These are phyloP conservation scores for Dispira simplex DNA, from an alignment of 192 early-diverging fungal genomes.

Conservation along the genomic window DNA sequence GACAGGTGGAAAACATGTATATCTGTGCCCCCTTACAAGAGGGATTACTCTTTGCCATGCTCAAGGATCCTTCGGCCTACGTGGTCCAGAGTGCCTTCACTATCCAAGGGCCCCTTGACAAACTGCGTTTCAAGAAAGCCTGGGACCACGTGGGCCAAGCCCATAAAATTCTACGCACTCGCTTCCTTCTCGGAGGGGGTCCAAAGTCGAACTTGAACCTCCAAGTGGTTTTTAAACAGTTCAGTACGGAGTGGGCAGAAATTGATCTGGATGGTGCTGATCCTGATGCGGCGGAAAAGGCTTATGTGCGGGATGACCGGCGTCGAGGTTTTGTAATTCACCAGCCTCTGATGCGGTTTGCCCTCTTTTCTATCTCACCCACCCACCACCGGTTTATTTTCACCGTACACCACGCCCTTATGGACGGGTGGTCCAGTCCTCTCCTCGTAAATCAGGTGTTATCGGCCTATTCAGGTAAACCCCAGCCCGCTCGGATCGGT, in stretches of 20 bases:
- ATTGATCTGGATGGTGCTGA: neutral
- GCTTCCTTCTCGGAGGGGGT: neutral
- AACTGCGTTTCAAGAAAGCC: neutral
- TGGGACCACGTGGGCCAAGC: neutral
- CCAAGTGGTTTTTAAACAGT: neutral
- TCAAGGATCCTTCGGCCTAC: conserved; percentile 8
- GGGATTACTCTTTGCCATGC: neutral
- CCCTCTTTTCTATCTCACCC: neutral
- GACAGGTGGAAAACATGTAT: neutral
- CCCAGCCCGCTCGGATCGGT: neutral
- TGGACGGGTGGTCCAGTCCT: conserved; percentile 1
- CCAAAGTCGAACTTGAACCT: neutral
- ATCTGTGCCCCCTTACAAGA: neutral
- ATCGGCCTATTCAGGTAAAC: neutral
- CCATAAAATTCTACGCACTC: conserved; percentile 6
- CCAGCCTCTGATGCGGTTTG: neutral
- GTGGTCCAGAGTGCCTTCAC: conserved; percentile 3
- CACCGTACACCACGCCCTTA: conserved; percentile 4
- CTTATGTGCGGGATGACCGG: neutral
- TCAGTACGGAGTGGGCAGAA: neutral
- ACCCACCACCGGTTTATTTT: neutral
- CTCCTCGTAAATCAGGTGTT: neutral
- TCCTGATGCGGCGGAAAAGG: neutral
- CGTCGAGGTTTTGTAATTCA: neutral
- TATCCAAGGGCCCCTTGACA: neutral